Evolutionary conservation across 345 rosid genomes (phyloP), one percentile per base, ranked within the genome.

Genomic region (Aquilaria yunnanensis): DNA sequence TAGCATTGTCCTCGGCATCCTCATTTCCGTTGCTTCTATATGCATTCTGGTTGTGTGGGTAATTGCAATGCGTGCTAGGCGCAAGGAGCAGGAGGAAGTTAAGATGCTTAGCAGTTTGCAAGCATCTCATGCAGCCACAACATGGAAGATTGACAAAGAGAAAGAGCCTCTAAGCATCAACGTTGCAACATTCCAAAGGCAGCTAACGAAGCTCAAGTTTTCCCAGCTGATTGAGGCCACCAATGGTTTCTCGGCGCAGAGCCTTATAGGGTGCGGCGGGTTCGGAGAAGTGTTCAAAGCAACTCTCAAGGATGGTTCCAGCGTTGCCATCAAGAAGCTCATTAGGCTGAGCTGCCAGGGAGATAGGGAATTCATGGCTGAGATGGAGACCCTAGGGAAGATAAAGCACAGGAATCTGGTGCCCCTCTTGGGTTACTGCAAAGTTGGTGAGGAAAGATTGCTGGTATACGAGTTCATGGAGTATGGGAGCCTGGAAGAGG

Each of bases 81-180:
- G 84, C 32, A 82, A 72, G 75, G 97, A 88, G 62, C 92, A 85
- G 4, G 92, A 86, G 61, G 90, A 88, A 47, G 86, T 81, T 1
- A 90, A 88, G 80, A 88, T 93, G 90, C 92, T 93, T 41, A 81
- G 74, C 9, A 93, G 96, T 66, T 66, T 93, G 77, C 96, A 90
- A 55, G 95, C 94, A 10, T 73, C 82, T 14, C 81, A 86, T 32
- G 92, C 96, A 0, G 95, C 97, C 5, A 93, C 97, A 0, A 93
- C 97, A 0, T 93, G 98, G 98, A 93, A 90, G 81, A 90, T 93
- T 48, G 98, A 93, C 65, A 93, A 90, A 70, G 97, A 93, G 78
- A 93, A 83, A 72, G 98, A 93, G 71, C 98, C 98, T 12, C 47
- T 93, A 61, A 93, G 97, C 70, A 93, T 93, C 57, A 93, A 93